Conservation (phyloP, 352 stramenopile species). For the Pythium folliculosum region DNA sequence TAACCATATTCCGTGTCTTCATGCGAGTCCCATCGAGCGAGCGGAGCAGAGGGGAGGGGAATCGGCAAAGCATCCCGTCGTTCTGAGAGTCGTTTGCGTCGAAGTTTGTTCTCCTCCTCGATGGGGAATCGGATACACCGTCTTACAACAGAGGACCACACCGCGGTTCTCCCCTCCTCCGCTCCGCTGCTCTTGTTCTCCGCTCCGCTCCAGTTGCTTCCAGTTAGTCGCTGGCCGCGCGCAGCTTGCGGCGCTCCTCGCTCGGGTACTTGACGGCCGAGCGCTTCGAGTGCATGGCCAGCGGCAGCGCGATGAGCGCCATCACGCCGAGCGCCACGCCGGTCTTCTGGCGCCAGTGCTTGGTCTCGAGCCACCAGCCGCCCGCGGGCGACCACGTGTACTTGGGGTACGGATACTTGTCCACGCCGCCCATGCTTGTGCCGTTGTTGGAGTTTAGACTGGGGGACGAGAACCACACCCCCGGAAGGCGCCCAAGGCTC, state of each 20-base stretch:
- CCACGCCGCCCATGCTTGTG: constrained; percentile 66
- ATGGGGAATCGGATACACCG: no score
- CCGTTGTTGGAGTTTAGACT: background rate
- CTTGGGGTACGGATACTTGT: constrained; percentile 87
- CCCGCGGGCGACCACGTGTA: constrained; percentile 85
- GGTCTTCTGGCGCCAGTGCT: constrained; percentile 83
- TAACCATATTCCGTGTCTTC: constrained; percentile 5
- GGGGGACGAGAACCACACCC: no score
- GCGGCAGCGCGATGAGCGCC: constrained; percentile 44
- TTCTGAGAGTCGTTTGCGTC: no score
- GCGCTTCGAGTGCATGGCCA: constrained; percentile 62
- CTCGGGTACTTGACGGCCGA: constrained; percentile 76
- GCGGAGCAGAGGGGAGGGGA: no score
- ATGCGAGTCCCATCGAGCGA: no score
- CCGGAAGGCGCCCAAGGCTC: no score
- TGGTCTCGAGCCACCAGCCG: constrained; percentile 85
- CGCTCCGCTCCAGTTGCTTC: no score
- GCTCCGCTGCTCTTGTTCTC: background rate
- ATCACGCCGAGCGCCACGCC: constrained; percentile 59
- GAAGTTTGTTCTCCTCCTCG: no score
- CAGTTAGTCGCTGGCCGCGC: constrained; percentile 13
- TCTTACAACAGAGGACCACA: no score
- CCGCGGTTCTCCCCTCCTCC: no score
- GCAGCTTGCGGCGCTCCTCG: constrained; percentile 55
- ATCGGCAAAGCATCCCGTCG: no score